Evolutionary conservation across 2,329 filamentous ascomycete species (phyloP), one percentile per base, ranked within the genome.

Genomic region (Didymellaceae sp.): DNA sequence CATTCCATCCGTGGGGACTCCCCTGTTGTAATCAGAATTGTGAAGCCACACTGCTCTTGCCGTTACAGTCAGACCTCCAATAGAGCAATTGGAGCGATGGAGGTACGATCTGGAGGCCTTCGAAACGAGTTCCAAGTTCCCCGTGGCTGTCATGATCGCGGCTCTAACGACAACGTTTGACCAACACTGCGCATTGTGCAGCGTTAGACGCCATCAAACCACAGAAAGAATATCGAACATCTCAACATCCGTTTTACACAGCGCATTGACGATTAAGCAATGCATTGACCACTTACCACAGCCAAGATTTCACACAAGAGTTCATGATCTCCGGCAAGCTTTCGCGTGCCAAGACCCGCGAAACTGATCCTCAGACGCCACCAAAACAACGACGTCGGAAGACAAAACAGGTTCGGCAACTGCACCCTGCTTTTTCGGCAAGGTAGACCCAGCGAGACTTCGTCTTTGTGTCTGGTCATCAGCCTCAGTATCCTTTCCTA

Each of bases 311-410:
- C 42, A 54, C 30, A 57, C 56, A 65, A 62, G 57, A 53, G 44
- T 46, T 51, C 48, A 49, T 41, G 57, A 62, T 62, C 53, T 49
- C 46, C 31, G 31, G 43, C 46, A 67, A 66, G 63, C 61, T 59
- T 66, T 42, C n/a, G 51, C 17, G 35, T 45, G 66, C 63, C 63
- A 68, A 69, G 67, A 48, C 52, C 26, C 20, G 44, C 63, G 67
- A 71, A 71, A 71, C 68, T 33, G 25, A 42, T 54, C 48, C 57
- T 60, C 63, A 67, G 52, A 71, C 68, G 61, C 59, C 51, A 56
- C 39, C 66, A 63, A 71, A 70, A 71, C 68, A 59, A 48, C 53
- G 48, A 59, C 52, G 52, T 52, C 50, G 51, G 56, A 57, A 58
- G 52, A 49, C 59, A 56, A 68, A 68, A 68, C 67, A 57, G 25